Evolutionary conservation across 2,329 filamentous ascomycete genomes (phyloP).

Genomic region (Bipolaris bicolor): DNA sequence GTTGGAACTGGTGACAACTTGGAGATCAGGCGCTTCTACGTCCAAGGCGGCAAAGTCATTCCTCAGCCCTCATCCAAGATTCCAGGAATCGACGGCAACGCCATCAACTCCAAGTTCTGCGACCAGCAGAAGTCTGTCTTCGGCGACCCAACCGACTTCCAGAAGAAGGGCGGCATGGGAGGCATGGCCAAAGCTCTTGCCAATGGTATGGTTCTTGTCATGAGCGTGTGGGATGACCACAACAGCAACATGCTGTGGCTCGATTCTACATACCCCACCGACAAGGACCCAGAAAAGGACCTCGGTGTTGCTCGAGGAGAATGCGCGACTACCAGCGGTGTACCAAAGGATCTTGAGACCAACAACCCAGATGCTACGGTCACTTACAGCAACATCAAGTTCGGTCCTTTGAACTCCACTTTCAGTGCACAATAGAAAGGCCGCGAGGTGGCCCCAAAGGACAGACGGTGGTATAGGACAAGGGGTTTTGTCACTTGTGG

Average conservation of each 20-base stretch:
- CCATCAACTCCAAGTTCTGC: conserved; percentile 41
- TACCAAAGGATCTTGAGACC: conserved; percentile 38
- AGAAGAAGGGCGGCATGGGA: conserved; percentile 61
- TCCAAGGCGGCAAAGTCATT: conserved; percentile 57
- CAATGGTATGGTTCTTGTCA: conserved; percentile 67
- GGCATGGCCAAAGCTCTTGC: conserved; percentile 62
- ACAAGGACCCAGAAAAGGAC: conserved; percentile 31
- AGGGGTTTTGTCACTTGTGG: not conserved
- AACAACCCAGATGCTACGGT: conserved; percentile 30
- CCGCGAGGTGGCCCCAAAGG: not conserved
- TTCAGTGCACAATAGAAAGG: conserved; percentile 18
- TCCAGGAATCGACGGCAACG: conserved; percentile 51
- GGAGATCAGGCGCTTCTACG: conserved; percentile 56
- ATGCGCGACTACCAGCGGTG: conserved; percentile 34
- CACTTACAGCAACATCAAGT: conserved; percentile 40
- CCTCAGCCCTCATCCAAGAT: conserved; percentile 53
- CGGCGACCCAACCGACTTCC: conserved; percentile 55
- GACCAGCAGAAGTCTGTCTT: conserved; percentile 37
- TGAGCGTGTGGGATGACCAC: conserved; percentile 70
- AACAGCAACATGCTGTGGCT: conserved; percentile 75
- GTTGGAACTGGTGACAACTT: conserved; percentile 48
- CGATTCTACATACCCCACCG: conserved; percentile 66
- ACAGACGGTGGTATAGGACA: not conserved
- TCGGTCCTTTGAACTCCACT: conserved; percentile 39
- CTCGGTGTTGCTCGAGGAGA: conserved; percentile 43